These are phyloP conservation scores for Thuidium tamariscinum DNA, from an alignment of 225 moss, liverwort and hornwort genomes.

Conservation along the genomic window DNA sequence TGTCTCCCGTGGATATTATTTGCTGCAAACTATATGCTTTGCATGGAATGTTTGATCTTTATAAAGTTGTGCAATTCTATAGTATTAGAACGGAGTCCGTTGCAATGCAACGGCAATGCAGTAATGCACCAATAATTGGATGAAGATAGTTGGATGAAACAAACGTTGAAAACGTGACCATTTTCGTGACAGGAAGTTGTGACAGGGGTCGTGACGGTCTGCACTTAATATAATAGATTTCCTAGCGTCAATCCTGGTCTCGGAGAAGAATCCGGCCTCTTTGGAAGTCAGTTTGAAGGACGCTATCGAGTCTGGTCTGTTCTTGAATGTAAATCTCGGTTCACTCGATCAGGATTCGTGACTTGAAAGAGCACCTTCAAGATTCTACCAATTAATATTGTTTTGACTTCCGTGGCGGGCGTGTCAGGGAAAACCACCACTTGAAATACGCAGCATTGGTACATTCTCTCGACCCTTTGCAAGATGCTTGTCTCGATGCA, in stretches of 20 bases:
- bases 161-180: too few relatives aligned
- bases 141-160: too few relatives aligned
- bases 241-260: not conserved
- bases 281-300: too few relatives aligned
- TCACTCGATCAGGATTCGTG: not conserved
- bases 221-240: too few relatives aligned
- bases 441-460: not conserved
- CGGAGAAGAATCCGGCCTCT: not conserved
- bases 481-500: not conserved
- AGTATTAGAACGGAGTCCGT: too few relatives aligned
- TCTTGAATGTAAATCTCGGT: not conserved
- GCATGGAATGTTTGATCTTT: not conserved
- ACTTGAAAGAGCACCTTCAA: not conserved
- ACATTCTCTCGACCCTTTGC: not conserved
- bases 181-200: too few relatives aligned
- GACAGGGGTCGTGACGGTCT: too few relatives aligned
- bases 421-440: not conserved
- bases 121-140: too few relatives aligned
- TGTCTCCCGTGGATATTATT: not conserved
- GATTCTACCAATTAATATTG: not conserved
- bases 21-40: not conserved
- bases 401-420: not conserved
- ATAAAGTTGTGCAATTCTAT: not conserved
- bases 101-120: too few relatives aligned
- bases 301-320: not conserved